Percentiles rank a stretch among this genome's conserved stretches.
Evolutionary conservation across 2,329 filamentous ascomycete genomes (phyloP).

Genomic region (Drechslerella coelobrocha): DNA sequence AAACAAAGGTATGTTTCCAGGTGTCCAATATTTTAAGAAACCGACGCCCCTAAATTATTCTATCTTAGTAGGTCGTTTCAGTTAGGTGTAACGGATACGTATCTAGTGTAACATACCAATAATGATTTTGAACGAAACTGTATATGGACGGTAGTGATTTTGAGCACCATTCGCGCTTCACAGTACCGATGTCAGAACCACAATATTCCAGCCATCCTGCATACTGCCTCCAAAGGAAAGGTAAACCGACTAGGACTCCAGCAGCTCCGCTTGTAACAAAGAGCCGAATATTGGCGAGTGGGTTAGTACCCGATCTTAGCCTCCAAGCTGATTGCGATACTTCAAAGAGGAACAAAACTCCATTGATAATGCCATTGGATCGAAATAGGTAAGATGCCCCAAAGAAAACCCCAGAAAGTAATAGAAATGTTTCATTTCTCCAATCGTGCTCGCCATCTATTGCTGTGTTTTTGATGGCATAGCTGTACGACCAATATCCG

Average conservation of each 20-base stretch:
- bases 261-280: slow-evolving; percentile 69
- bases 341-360: slow-evolving; percentile 75
- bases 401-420: slow-evolving; percentile 73
- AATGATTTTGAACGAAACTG: slow-evolving; percentile 82
- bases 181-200: neutral
- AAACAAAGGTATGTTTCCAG: slow-evolving; percentile 86
- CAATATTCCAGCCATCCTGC: slow-evolving; percentile 44
- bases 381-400: slow-evolving; percentile 76
- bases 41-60: slow-evolving; percentile 75
- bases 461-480: slow-evolving; percentile 57
- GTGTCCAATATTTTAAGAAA: slow-evolving; percentile 87
- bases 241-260: slow-evolving; percentile 71
- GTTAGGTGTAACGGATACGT: slow-evolving; percentile 1
- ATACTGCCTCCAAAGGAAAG: slow-evolving; percentile 58
- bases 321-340: slow-evolving; percentile 55
- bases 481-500: slow-evolving; percentile 74
- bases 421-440: slow-evolving; percentile 62
- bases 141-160: slow-evolving; percentile 83
- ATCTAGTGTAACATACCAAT: slow-evolving; percentile 71
- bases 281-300: slow-evolving; percentile 61
- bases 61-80: slow-evolving; percentile 45
- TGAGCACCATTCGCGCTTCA: slow-evolving; percentile 73
- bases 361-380: slow-evolving; percentile 85
- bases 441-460: slow-evolving; percentile 52
- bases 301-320: slow-evolving; percentile 48